These are phyloP conservation scores for Gastrolobium villosum DNA, from an alignment of 306 rosid genomes.

Conservation along the genomic window DNA sequence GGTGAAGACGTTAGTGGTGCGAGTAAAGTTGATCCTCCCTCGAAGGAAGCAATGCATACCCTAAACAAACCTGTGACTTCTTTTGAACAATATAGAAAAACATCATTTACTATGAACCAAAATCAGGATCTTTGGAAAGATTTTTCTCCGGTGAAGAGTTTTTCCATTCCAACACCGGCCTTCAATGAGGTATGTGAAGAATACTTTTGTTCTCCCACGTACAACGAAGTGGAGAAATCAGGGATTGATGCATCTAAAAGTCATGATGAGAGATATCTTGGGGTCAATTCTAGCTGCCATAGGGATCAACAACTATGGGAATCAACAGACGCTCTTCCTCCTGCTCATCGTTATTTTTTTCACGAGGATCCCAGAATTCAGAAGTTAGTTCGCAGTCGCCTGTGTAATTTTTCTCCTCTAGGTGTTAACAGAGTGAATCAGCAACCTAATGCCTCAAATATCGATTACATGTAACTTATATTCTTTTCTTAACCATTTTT, in stretches of 20 bases:
- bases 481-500: slow-evolving; percentile 21
- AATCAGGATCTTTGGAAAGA: slow-evolving; percentile 74
- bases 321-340: slow-evolving; percentile 58
- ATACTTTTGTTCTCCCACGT: slow-evolving; percentile 59
- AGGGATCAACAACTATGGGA: slow-evolving; percentile 57
- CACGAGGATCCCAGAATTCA: slow-evolving; percentile 75
- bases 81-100: slow-evolving; percentile 47
- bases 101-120: slow-evolving; percentile 26
- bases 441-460: slow-evolving; percentile 58
- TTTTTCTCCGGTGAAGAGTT: slow-evolving; percentile 62
- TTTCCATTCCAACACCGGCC: slow-evolving; percentile 79
- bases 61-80: slow-evolving; percentile 34
- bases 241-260: slow-evolving; percentile 34
- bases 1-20: slow-evolving; percentile 45
- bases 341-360: slow-evolving; percentile 81
- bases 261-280: slow-evolving; percentile 28
- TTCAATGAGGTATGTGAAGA: slow-evolving; percentile 81
- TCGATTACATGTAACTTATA: slow-evolving; percentile 80
- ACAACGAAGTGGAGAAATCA: slow-evolving; percentile 44
- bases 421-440: slow-evolving; percentile 65
- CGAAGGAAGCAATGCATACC: slow-evolving; percentile 40
- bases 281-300: slow-evolving; percentile 46
- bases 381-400: slow-evolving; percentile 68
- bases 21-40: slow-evolving; percentile 36
- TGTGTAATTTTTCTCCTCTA: slow-evolving; percentile 69